Evolutionary conservation across 2,329 filamentous ascomycete genomes (phyloP), one percentile per base, ranked within the genome.

Genomic region (Dissoconium aciculare): DNA sequence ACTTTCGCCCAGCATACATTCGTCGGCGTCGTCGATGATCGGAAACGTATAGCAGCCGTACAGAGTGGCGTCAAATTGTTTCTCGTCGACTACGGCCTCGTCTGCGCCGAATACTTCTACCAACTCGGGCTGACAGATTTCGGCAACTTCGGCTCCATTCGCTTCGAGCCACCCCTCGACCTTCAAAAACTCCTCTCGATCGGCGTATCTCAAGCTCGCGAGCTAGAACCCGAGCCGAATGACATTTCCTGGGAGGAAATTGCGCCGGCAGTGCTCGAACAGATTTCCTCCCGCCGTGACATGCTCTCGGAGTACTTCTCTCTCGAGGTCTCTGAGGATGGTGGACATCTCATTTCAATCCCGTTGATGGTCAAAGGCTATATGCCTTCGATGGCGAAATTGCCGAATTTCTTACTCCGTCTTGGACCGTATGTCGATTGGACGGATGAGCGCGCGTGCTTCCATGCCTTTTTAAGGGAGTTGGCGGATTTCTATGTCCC

Each of bases 251-350:
- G 77, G 41, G 60, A 69, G 0, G 65, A 71, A 19, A 69, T 84
- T 0, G 72, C 81, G 1, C 61, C 72, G 3, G 63, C 66, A 3
- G 75, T 93, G 3, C 60, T 67, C 0, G 55, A 64, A 2, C 75
- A 84, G 42, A 63, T 95, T 3, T 66, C 91, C 17, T 70, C 76
- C 40, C 71, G 78, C 8, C 68, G 79, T 19, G 78, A 87, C 46
- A 91, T 98, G 81, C 67, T 98, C 1, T 63, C 69, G 2, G 89
- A 98, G 55, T 98, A 98, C 56, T 95, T 98, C 54, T 78, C 77
- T 1, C 60, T 98, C 26, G 75, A 87, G 32, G 74, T 98, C 19
- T 79, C 79, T 0, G 19, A 23, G 8, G n/a, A 23, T 8, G 19
- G 8, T n/a, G 19, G 19, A 8, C 19, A 23, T 8, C 62, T 98